Evolutionary conservation across 1,284 basidiomycete species (phyloP).

Genomic region (Malassezia sp.): DNA sequence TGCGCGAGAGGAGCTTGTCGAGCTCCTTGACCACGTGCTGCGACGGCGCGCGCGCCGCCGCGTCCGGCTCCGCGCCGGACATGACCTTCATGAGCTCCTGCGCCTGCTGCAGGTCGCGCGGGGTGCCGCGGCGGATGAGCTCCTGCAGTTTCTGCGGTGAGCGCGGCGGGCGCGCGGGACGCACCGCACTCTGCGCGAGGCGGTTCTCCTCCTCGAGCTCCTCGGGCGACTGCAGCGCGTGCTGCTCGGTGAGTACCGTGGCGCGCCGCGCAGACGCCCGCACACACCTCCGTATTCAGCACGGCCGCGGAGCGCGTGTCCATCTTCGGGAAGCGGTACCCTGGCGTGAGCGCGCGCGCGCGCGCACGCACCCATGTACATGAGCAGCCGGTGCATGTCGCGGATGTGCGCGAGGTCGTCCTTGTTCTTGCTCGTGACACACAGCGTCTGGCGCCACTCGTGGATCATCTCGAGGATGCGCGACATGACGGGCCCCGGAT

Average conservation of each 20-base stretch:
- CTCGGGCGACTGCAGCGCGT: conserved; percentile 68
- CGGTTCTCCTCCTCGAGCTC: conserved; percentile 94
- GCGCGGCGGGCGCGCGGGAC: too few relatives aligned
- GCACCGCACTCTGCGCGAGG: conserved; percentile 81
- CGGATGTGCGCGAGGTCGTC: conserved; percentile 94
- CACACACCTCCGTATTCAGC: conserved; percentile 38
- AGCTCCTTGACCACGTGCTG: conserved; percentile 78
- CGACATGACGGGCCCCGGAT: conserved; percentile 85
- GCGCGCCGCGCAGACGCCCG: too few relatives aligned
- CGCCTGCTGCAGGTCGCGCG: conserved; percentile 83
- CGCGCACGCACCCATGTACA: too few relatives aligned
- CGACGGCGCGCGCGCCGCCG: conserved; percentile 77
- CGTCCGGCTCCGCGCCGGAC: conserved; percentile 71
- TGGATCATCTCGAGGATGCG: conserved; percentile 87
- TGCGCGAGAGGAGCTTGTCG: conserved; percentile 86
- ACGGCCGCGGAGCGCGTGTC: conserved; percentile 35
- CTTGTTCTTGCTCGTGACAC: conserved; percentile 76
- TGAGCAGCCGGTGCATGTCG: conserved; percentile 90
- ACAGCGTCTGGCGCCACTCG: conserved; percentile 89
- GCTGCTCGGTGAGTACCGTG: conserved; percentile 62
- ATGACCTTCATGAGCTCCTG: conserved; percentile 96
- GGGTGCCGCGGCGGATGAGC: conserved; percentile 86
- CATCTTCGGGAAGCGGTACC: conserved; percentile 42
- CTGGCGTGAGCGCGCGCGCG: too few relatives aligned
- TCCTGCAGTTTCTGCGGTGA: conserved; percentile 99